A percentile compares a stretch with the other conserved stretches of the same genome.
Conservation (phyloP, 192 early-diverging fungal genomes). For the Coemansia sp. region DNA sequence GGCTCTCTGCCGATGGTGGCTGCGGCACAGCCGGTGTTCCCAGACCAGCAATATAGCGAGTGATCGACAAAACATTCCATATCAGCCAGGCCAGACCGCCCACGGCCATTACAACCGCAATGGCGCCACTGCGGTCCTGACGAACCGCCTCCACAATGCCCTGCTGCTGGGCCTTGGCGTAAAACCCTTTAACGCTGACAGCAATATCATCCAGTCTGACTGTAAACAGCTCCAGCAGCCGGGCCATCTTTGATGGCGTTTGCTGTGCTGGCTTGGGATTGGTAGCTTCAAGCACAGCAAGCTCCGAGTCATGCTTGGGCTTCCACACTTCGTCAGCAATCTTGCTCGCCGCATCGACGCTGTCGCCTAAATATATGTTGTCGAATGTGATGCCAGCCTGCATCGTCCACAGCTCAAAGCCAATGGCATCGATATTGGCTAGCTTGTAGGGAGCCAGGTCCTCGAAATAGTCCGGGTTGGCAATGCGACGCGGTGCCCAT, state of each 20-base stretch:
- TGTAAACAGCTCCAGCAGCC: slow-evolving; percentile 25
- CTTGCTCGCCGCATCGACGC: slow-evolving; percentile 61
- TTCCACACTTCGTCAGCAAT: slow-evolving; percentile 77
- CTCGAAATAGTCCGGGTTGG: slow-evolving; percentile 83
- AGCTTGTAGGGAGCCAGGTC: slow-evolving; percentile 76
- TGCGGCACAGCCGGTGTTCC: slow-evolving; percentile 3
- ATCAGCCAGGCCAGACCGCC: slow-evolving; percentile 33
- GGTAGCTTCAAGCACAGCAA: slow-evolving; percentile 29
- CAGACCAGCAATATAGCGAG: slow-evolving; percentile 14
- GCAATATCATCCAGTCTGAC: slow-evolving; percentile 28
- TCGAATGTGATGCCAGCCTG: slow-evolving; percentile 83
- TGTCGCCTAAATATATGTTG: slow-evolving; percentile 87
- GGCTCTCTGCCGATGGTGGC: not conserved
- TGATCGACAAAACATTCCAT: slow-evolving; percentile 31
- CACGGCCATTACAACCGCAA: slow-evolving; percentile 27
- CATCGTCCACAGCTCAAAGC: slow-evolving; percentile 95
- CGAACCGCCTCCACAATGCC: slow-evolving; percentile 29
- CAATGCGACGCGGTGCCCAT: slow-evolving; percentile 82
- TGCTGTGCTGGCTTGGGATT: slow-evolving; percentile 26
- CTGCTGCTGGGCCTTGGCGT: slow-evolving; percentile 7
- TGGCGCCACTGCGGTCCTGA: slow-evolving; percentile 30
- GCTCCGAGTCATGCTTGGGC: slow-evolving; percentile 72
- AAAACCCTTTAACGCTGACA: slow-evolving; percentile 27
- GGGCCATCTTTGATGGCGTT: slow-evolving; percentile 12
- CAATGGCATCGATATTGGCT: slow-evolving; percentile 74